A percentile compares a stretch with the other conserved stretches of the same genome.
phyloP scores from a whole-genome alignment of 164 flowering plant genomes.

The Umbellularia californica region DNA sequence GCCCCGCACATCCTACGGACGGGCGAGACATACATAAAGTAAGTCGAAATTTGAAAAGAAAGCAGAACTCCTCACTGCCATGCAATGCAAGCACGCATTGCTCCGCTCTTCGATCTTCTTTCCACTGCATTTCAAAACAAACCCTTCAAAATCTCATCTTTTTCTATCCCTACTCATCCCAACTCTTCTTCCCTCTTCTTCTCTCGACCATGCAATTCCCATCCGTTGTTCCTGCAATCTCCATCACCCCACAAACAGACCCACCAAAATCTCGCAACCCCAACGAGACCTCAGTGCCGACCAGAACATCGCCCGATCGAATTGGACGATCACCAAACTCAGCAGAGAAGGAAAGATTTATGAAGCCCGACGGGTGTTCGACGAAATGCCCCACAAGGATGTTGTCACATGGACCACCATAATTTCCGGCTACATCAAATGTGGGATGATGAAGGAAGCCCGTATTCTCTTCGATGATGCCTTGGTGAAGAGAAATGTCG shows the following conservation, averaged over 20 bases:
- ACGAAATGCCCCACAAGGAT: slow-evolving; percentile 11
- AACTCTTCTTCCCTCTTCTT: neutral
- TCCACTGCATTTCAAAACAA: neutral
- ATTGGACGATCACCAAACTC: slow-evolving; percentile 8
- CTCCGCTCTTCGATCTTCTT: neutral
- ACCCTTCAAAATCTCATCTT: neutral
- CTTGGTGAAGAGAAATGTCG: slow-evolving; percentile 8
- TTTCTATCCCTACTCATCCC: neutral
- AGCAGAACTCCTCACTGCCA: neutral
- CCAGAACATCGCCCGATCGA: slow-evolving; percentile 5
- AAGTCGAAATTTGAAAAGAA: no score
- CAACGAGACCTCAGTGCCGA: slow-evolving; percentile 2
- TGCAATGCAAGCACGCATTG: neutral
- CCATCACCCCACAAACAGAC: neutral
- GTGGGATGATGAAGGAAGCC: slow-evolving; percentile 15
- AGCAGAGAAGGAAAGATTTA: slow-evolving; percentile 10
- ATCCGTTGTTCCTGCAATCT: neutral
- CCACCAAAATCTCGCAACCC: slow-evolving; percentile 3
- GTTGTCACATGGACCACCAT: slow-evolving; percentile 15
- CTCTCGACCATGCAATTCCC: neutral
- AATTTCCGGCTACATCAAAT: slow-evolving; percentile 16
- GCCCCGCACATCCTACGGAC: no score
- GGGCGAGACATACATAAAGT: no score
- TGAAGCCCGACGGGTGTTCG: slow-evolving; percentile 12
- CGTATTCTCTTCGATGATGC: slow-evolving; percentile 8